Evolutionary conservation across 805 yeast species (phyloP).

Genomic region (Hanseniaspora lachancei): DNA sequence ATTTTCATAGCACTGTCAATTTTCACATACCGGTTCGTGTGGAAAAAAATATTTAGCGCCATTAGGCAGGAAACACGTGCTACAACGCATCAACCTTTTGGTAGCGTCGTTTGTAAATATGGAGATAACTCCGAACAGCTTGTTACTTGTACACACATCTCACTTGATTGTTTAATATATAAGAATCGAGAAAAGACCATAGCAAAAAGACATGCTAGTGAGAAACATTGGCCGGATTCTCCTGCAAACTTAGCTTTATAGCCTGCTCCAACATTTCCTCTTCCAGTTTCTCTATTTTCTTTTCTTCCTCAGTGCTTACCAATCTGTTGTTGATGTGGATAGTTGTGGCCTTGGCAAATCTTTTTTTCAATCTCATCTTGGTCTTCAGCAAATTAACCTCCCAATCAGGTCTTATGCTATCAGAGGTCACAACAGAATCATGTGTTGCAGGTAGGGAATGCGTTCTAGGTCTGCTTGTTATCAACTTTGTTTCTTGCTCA

Average conservation of each 20-base stretch:
- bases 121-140: too few relatives aligned
- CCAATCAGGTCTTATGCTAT: constrained; percentile 88
- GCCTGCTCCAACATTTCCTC: constrained; percentile 80
- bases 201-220: not conserved
- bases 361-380: constrained; percentile 61
- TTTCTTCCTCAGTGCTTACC: constrained; percentile 28
- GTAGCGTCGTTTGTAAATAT: too few relatives aligned
- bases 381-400: constrained; percentile 59
- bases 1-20: too few relatives aligned
- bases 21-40: too few relatives aligned
- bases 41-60: too few relatives aligned
- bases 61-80: too few relatives aligned
- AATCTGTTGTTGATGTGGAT: constrained; percentile 77
- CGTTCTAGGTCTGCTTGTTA: constrained; percentile 25
- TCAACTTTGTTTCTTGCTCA: constrained; percentile 12
- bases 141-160: too few relatives aligned
- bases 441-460: constrained; percentile 54
- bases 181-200: too few relatives aligned
- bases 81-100: too few relatives aligned
- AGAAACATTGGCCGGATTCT: constrained; percentile 28
- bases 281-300: constrained; percentile 35
- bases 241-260: constrained; percentile 55
- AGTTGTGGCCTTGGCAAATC: constrained; percentile 89
- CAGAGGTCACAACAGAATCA: constrained; percentile 63
- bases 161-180: too few relatives aligned